Evolutionary conservation across 2,329 filamentous ascomycete genomes (phyloP), one percentile per base, ranked within the genome.

Genomic region (Simplicillium aogashimaense): DNA sequence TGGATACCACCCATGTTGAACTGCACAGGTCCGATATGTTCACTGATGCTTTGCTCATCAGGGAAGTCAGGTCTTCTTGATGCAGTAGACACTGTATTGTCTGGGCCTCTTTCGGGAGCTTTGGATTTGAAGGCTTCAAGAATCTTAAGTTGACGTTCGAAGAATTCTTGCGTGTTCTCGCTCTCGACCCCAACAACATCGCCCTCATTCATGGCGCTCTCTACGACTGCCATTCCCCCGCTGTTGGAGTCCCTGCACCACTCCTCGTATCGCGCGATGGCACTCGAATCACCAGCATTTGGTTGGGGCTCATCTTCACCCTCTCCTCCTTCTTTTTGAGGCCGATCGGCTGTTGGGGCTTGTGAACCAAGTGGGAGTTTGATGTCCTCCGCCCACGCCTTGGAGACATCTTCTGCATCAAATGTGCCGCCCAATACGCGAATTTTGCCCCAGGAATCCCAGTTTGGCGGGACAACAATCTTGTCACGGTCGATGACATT

Each of bases 381-480:
- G 38, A 92, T 83, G 48, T 94, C 88, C 41, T 86, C 74, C 2
- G 83, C 82, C 92, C 92, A 98, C 37, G 81, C 85, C 43, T 80
- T 75, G 51, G 86, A 92, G 34, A 94, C 73, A 12, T 76, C 75
- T 65, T 98, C 92, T 16, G 94, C 86, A 49, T 97, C 87, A 52
- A 97, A 97, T 0, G 82, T 86, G 55, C 95, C 92, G 40, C 87
- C 78, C 20, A 97, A 69, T 35, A 97, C 87, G 33, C 90, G 76
- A 44, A 98, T 95, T 64, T 97, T 98, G 44, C 88, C 89, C 86
- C 88, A 95, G 0, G 89, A 95, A 61, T 98, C 92, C 92, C 92
- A 98, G 59, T 95, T 95, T 13, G 89, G 84, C 2, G 90, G 90
- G 1, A 98, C 85, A 5, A 95, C 72, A 40, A 98, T 89, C 69